phyloP scores from a whole-genome alignment of 352 stramenopile species.

The Globisporangium radiosum region DNA sequence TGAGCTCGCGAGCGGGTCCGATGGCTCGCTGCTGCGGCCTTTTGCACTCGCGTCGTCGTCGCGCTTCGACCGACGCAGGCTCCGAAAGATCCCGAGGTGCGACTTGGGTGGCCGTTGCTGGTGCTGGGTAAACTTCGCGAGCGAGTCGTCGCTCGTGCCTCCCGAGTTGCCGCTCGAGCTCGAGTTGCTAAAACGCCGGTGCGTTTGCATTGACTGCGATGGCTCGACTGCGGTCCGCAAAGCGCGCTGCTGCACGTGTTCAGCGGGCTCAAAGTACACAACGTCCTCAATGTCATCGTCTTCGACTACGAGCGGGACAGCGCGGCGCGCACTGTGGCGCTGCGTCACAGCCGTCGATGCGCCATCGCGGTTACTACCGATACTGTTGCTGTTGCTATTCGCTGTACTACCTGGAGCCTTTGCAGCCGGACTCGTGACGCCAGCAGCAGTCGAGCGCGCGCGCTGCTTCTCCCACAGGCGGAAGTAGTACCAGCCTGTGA shows the following conservation, averaged over 20 bases:
- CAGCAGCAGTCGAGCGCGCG: slow-evolving; percentile 10
- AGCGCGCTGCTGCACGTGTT: slow-evolving; percentile 28
- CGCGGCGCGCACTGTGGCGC: slow-evolving; percentile 9
- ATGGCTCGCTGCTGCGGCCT: slow-evolving; percentile 23
- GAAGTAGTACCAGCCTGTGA: slow-evolving; percentile 84
- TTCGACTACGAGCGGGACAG: not conserved
- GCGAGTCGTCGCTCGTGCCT: slow-evolving; percentile 22
- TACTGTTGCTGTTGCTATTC: slow-evolving; percentile 8
- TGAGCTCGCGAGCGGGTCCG: slow-evolving; percentile 25
- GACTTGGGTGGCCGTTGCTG: slow-evolving; percentile 22
- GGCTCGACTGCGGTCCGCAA: slow-evolving; percentile 14
- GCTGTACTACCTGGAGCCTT: slow-evolving; percentile 9
- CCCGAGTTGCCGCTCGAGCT: slow-evolving; percentile 46
- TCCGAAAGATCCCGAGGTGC: slow-evolving; percentile 32
- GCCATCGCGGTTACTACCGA: not conserved
- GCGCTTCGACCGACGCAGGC: slow-evolving; percentile 24
- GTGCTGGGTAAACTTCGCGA: not conserved
- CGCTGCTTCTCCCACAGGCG: slow-evolving; percentile 67
- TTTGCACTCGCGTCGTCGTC: slow-evolving; percentile 18
- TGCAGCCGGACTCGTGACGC: slow-evolving; percentile 9
- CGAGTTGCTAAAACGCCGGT: slow-evolving; percentile 33
- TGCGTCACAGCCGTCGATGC: not conserved
- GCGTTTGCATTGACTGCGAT: slow-evolving; percentile 30
- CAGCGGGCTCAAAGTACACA: slow-evolving; percentile 43
- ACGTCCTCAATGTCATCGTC: slow-evolving; percentile 25